A percentile compares a stretch with the other conserved stretches of the same genome.
phyloP scores from a whole-genome alignment of 2,329 filamentous ascomycete species.

The Diplodia seriata region DNA sequence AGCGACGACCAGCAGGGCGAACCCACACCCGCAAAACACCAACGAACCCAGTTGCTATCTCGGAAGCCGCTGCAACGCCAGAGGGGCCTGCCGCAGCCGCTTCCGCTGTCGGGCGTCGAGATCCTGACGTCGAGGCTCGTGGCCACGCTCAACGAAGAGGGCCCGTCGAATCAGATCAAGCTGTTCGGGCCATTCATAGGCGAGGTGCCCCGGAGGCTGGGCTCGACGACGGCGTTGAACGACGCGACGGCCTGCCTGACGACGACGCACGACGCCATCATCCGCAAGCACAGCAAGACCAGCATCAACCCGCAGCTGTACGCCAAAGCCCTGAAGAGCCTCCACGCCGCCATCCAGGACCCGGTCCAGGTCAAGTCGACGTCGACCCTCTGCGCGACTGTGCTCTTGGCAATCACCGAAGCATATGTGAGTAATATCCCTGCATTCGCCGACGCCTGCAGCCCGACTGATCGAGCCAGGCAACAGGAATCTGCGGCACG shows the following conservation, averaged over 20 bases:
- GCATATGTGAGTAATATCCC: conserved; percentile 26
- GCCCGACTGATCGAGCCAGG: conserved; percentile 13
- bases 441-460: not conserved
- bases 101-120: conserved; percentile 11
- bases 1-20: conserved; percentile 12
- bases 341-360: conserved; percentile 19
- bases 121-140: conserved; percentile 20
- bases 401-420: conserved; percentile 30
- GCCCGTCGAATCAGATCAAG: conserved; percentile 20
- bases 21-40: not conserved
- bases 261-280: conserved; percentile 19
- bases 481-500: conserved; percentile 15
- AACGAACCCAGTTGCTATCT: not conserved
- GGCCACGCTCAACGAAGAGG: conserved; percentile 17
- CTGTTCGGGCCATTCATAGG: conserved; percentile 30
- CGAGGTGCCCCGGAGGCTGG: conserved; percentile 20
- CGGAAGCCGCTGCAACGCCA: conserved; percentile 7
- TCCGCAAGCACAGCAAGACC: conserved; percentile 1
- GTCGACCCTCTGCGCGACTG: conserved; percentile 26
- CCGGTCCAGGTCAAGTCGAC: conserved; percentile 3
- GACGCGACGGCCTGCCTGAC: conserved; percentile 22
- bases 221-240: conserved; percentile 13
- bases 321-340: conserved; percentile 26
- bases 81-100: not conserved
- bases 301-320: conserved; percentile 27